Conservation (phyloP, 2,329 filamentous ascomycete species). For the Alternaria gansuensis region DNA sequence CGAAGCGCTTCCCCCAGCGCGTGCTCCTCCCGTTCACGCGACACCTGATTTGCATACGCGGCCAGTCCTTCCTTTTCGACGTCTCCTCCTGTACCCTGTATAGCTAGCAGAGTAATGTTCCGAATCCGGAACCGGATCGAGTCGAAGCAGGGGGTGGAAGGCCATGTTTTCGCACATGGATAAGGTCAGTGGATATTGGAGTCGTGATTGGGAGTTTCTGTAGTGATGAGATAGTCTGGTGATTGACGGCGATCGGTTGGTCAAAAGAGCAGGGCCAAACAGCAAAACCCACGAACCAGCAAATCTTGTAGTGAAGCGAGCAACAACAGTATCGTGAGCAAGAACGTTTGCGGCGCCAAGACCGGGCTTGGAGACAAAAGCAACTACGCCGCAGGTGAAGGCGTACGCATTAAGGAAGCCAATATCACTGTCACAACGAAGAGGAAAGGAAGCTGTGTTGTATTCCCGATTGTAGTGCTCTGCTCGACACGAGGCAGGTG, state of each 20-base stretch:
- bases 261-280: background rate
- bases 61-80: slow-evolving; percentile 31
- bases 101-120: slow-evolving; percentile 17
- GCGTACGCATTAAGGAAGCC: background rate
- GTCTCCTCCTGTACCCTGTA: slow-evolving; percentile 34
- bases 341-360: slow-evolving; percentile 7
- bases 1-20: slow-evolving; percentile 9
- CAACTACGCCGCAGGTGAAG: background rate
- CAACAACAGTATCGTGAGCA: too few species aligned
- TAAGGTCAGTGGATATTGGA: background rate
- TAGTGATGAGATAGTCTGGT: too few species aligned
- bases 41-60: slow-evolving; percentile 21
- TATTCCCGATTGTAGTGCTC: background rate
- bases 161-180: too few species aligned
- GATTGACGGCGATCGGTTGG: background rate
- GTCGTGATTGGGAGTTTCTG: background rate
- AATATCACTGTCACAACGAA: background rate
- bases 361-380: background rate
- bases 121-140: too few species aligned
- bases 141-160: too few species aligned
- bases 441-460: background rate
- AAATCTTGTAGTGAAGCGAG: background rate
- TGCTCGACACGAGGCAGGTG: background rate
- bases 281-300: background rate
- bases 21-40: background rate